phyloP scores from a whole-genome alignment of 345 rosid species.

The Syzygium aqueum region DNA sequence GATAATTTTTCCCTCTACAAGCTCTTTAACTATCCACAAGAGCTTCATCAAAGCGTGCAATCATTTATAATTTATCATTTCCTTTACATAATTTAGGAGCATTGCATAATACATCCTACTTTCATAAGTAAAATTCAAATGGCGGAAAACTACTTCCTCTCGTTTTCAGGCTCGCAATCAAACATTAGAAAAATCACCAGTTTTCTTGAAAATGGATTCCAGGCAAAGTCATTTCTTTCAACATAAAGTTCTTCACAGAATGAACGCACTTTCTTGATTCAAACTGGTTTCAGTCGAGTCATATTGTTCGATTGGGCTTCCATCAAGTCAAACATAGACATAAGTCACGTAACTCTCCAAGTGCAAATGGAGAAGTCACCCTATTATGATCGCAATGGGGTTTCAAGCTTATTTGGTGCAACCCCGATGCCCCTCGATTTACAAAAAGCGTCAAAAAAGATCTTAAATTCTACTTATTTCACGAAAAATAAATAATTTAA shows the following conservation, averaged over 20 bases:
- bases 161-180: background rate
- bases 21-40: background rate
- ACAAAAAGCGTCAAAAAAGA: background rate
- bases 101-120: background rate
- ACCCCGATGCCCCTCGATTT: background rate
- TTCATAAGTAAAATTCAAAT: background rate
- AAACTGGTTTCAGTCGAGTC: background rate
- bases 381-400: background rate
- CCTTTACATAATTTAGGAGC: rapidly evolving
- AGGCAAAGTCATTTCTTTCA: background rate
- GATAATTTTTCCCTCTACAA: background rate
- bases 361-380: background rate
- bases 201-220: background rate
- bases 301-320: background rate
- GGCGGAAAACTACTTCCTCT: rapidly evolving
- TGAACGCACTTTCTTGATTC: background rate
- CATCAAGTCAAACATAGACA: background rate
- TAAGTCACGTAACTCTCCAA: background rate
- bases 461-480: rapidly evolving
- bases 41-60: background rate
- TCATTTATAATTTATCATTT: background rate
- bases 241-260: background rate
- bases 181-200: rapidly evolving
- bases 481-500: background rate
- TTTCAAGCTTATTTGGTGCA: background rate